A percentile compares a stretch with the other conserved stretches of the same genome.
These are phyloP conservation scores for Geranomyces michiganensis DNA, from an alignment of 192 early-diverging fungal genomes.

Conservation along the genomic window DNA sequence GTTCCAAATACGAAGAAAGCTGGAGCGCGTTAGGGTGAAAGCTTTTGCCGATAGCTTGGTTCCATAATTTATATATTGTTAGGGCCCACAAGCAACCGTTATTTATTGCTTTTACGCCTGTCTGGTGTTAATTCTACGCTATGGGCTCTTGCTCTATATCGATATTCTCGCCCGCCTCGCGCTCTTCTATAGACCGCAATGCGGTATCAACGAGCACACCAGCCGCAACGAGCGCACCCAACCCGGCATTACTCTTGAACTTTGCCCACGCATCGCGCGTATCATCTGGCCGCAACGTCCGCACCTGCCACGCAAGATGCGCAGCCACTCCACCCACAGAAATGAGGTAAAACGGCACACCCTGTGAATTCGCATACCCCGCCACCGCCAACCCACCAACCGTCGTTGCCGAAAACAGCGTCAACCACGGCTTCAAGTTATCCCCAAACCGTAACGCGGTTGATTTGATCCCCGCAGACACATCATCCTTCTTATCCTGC, in stretches of 20 bases:
- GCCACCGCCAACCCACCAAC: conserved; percentile 69
- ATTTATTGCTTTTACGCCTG: too few relatives aligned
- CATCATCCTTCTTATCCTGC: conserved; percentile 93
- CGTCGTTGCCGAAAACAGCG: conserved; percentile 71
- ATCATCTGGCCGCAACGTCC: conserved; percentile 54
- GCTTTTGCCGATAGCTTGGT: too few relatives aligned
- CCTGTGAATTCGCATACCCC: conserved; percentile 81
- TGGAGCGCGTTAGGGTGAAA: too few relatives aligned
- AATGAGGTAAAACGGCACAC: conserved; percentile 70
- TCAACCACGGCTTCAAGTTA: conserved; percentile 66
- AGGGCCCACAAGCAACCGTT: too few relatives aligned
- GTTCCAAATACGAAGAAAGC: too few relatives aligned
- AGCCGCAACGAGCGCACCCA: conserved; percentile 75
- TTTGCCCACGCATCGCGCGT: conserved; percentile 44
- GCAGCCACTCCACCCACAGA: conserved; percentile 72
- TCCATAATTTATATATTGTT: too few relatives aligned
- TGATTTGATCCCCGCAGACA: conserved; percentile 84
- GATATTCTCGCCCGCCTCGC: too few relatives aligned
- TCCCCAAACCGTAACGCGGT: conserved; percentile 87
- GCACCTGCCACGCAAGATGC: conserved; percentile 84
- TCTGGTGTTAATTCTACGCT: too few relatives aligned
- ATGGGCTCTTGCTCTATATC: too few relatives aligned
- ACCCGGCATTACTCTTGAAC: conserved; percentile 79
- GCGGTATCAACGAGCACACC: conserved; percentile 69
- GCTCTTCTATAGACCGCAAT: neutral